Base-by-base conservation (phyloP, 2,329 filamentous ascomycete genomes). In the Salinomyces thailandicus region DNA sequence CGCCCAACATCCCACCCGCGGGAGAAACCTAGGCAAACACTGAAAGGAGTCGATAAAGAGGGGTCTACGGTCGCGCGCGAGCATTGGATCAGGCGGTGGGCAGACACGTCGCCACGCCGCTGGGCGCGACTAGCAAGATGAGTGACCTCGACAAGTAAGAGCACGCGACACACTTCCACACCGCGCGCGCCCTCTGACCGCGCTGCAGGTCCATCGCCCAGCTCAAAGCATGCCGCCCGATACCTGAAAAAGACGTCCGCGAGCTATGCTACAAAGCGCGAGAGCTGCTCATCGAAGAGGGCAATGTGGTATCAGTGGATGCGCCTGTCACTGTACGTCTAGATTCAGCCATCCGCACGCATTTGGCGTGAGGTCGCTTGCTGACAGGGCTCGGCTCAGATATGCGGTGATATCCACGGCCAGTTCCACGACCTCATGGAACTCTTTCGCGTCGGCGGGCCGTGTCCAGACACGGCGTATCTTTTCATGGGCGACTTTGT, bases 401-500 rank as follows among this genome's bases (percentile, higher is more conserved):
- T 94, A 73, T 95, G 89, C 57, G 89, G 89, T 52, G 89, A 95
- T 58, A 95, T 96, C 39, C 89, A 96, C 57, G 87, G 87, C 49
- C 87, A 95, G 60, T 95, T 95, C 57, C 87, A 95, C 55, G 87
- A 95, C 58, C 64, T 95, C 52, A 95, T 95, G 89, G 89, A 95
- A 62, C 75, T 95, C 5, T 95, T 95, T 59, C 77, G 86, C 36
- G 87, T 95, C 3, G 87, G 87, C 43, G 87, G 87, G 45, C 85
- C 94, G 59, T 85, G 93, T 3, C 87, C 87, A 27, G 89, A 95
- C 55, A 95, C 87, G 19, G 94, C 93, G 57, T 95, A 95, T 61
- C 75, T 95, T 3, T 95, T 95, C 65, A 94, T 95, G 85, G 87
- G 89, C 58, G 89, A 98, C 62, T 98, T 95, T 53, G 89, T 98